Base-by-base conservation (phyloP, 2,329 filamentous ascomycete genomes). In the Colletotrichum salicis region DNA sequence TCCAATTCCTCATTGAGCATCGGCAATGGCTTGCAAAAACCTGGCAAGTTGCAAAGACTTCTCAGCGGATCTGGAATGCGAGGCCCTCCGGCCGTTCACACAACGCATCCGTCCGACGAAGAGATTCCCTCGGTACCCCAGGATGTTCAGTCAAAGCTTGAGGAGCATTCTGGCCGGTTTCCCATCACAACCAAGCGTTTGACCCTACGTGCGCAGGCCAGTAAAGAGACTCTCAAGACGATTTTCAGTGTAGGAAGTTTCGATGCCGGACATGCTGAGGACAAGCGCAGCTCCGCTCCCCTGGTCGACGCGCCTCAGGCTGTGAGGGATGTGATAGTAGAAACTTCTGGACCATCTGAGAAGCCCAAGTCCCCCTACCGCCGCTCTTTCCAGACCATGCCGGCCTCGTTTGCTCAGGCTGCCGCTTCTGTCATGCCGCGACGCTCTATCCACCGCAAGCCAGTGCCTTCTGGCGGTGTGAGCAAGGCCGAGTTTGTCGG, bases 161-260 rank as follows among this genome's bases (percentile, higher is more conserved):
- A 79, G 37, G 80, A 81, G 54, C 82, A 80, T 37, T 74, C 77
- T 13, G 78, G 78, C 24, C 73, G 75, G n/a, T 80, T 81, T 24
- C 79, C 82, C 0, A 76, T 79, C 60, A 76, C 79, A 15, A 78
- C 81, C 1, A 84, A 82, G 73, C 81, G 80, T 52, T 74, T 83
- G 12, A 76, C 78, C 6, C 74, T 85, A 57, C 82, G 80, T 56
- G 77, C 79, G 0, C 82, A 84, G 37, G 75, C 80, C n/a, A 87
- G 84, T 75, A 83, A 83, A 73, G 86, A 87, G 31, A 86, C 84
- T 0, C 76, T 87, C 31, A 84, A 84, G 63, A 87, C 86, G 1
- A 87, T 88, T 22, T 76, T 87, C 63, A 87, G 86, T 70, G 85
- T 87, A 10, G 85, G 83, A 6, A 87, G 85, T 60, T 77, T 83